Percentiles rank a stretch among this genome's conserved stretches.
Evolutionary conservation across 352 stramenopile species (phyloP).

Genomic region (Phytophthora boehmeriae): DNA sequence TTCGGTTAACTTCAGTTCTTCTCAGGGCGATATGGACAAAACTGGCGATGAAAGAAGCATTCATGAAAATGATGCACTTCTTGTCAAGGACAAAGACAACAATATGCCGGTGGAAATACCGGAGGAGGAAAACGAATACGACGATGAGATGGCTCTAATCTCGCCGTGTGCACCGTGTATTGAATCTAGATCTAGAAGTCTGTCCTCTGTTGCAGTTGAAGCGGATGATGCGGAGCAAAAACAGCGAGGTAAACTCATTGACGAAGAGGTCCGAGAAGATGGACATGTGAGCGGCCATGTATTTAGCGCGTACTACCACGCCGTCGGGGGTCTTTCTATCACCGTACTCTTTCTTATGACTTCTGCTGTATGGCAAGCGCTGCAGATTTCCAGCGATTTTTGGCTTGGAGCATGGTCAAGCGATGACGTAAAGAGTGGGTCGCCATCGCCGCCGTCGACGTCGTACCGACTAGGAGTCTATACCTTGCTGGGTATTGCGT

Average conservation of each 20-base stretch:
- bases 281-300: constrained; percentile 40
- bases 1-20: constrained; percentile 5
- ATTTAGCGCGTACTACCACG: constrained; percentile 48
- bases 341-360: constrained; percentile 44
- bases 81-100: background rate
- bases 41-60: background rate
- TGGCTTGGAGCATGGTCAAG: constrained; percentile 89
- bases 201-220: constrained; percentile 4
- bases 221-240: constrained; percentile 6
- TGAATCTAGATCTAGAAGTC: constrained; percentile 5
- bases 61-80: constrained; percentile 22
- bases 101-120: constrained; percentile 13
- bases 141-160: constrained; percentile 32
- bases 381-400: constrained; percentile 89
- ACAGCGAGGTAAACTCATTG: constrained; percentile 33
- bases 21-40: background rate
- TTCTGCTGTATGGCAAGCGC: constrained; percentile 73
- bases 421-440: constrained; percentile 40
- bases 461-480: constrained; percentile 54
- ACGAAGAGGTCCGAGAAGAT: constrained; percentile 34
- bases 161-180: constrained; percentile 32
- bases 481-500: constrained; percentile 38
- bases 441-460: constrained; percentile 7
- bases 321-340: constrained; percentile 45
- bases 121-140: constrained; percentile 21